A percentile compares a stretch with the other conserved stretches of the same genome.
Evolutionary conservation across 2,329 filamentous ascomycete species (phyloP).

Genomic region (Bretziella fagacearum): DNA sequence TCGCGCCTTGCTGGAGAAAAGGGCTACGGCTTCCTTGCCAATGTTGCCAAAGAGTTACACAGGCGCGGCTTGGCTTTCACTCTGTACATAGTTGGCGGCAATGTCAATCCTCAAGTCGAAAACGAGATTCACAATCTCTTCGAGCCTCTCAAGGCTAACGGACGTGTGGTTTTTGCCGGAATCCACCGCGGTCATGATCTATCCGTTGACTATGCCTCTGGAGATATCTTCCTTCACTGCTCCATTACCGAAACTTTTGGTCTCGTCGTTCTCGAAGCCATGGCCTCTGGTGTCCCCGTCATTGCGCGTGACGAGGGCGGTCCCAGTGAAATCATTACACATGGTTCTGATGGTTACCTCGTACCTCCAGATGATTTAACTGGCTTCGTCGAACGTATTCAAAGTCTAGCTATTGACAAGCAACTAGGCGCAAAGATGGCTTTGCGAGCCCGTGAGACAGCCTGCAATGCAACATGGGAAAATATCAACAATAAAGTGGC

Average conservation of each 20-base stretch:
- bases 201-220: slow-evolving; percentile 49
- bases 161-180: slow-evolving; percentile 48
- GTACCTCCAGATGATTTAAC: slow-evolving; percentile 42
- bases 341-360: slow-evolving; percentile 44
- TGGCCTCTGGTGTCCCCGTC: slow-evolving; percentile 54
- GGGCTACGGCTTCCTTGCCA: slow-evolving; percentile 49
- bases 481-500: slow-evolving; percentile 55
- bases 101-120: slow-evolving; percentile 46
- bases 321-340: slow-evolving; percentile 46
- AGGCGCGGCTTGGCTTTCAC: slow-evolving; percentile 40
- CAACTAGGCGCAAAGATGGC: slow-evolving; percentile 30
- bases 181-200: slow-evolving; percentile 44
- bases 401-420: slow-evolving; percentile 31
- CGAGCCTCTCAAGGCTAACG: slow-evolving; percentile 27
- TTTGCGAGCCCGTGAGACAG: slow-evolving; percentile 33
- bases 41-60: slow-evolving; percentile 37
- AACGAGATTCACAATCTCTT: slow-evolving; percentile 45
- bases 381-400: slow-evolving; percentile 37
- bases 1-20: slow-evolving; percentile 54
- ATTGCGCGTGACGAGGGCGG: slow-evolving; percentile 53
- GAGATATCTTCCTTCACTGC: slow-evolving; percentile 54
- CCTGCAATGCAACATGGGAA: slow-evolving; percentile 50
- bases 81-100: slow-evolving; percentile 50
- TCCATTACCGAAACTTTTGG: slow-evolving; percentile 58
- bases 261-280: slow-evolving; percentile 51